Evolutionary conservation across 2,329 filamentous ascomycete species (phyloP).

Genomic region (Phaeosphaeria sp.): DNA sequence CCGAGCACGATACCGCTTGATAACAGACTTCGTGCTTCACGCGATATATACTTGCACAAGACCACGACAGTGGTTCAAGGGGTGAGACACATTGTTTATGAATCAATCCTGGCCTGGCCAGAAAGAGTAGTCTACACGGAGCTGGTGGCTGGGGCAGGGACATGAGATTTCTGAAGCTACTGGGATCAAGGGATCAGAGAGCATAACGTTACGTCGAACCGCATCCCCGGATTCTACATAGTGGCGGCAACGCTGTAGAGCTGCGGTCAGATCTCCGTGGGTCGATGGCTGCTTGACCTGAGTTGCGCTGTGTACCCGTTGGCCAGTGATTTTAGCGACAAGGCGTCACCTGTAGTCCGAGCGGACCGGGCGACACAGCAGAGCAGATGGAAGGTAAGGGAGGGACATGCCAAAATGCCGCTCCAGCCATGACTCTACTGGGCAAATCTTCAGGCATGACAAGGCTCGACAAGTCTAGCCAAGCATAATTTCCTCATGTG

Average conservation of each 20-base stretch:
- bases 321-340: constrained; percentile 32
- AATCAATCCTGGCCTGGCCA: constrained; percentile 22
- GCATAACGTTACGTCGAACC: constrained; percentile 40
- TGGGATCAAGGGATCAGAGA: constrained; percentile 21
- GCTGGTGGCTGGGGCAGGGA: constrained; percentile 32
- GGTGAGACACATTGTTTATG: constrained; percentile 46
- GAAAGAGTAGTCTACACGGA: constrained; percentile 18
- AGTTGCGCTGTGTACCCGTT: constrained; percentile 18
- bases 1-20: constrained; percentile 30
- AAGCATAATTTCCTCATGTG: constrained; percentile 29
- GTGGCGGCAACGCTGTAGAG: constrained; percentile 25
- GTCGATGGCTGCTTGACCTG: constrained; percentile 28
- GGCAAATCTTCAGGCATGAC: constrained; percentile 38
- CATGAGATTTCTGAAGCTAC: constrained; percentile 25
- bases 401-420: constrained; percentile 41
- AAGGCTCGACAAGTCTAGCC: constrained; percentile 9
- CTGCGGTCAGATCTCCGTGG: constrained; percentile 32
- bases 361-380: constrained; percentile 28
- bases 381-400: constrained; percentile 42
- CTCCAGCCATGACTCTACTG: constrained; percentile 31
- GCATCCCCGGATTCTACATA: constrained; percentile 33
- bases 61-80: constrained; percentile 33
- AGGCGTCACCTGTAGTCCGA: constrained; percentile 28
- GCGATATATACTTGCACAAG: constrained; percentile 44
- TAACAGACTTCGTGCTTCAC: constrained; percentile 33